Evolutionary conservation across 345 rosid genomes (phyloP).

Genomic region (Populus ilicifolia): DNA sequence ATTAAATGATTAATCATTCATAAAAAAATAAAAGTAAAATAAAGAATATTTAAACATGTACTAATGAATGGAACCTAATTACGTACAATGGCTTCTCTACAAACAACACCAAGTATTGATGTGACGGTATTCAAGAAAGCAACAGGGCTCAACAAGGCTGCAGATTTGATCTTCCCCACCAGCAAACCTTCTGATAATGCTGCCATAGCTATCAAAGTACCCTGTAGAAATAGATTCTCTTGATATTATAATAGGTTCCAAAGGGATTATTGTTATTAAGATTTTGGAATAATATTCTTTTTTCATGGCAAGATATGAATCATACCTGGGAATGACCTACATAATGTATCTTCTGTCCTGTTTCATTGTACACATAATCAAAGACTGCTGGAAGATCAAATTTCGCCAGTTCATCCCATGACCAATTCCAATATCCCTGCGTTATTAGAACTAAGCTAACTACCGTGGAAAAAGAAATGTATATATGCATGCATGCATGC

Average conservation of each 20-base stretch:
- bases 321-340: slow-evolving; percentile 89
- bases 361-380: slow-evolving; percentile 45
- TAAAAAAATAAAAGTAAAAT: too few relatives aligned
- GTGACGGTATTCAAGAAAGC: slow-evolving; percentile 91
- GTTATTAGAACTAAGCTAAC: background rate
- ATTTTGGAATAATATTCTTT: too few relatives aligned
- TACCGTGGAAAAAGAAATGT: too few relatives aligned
- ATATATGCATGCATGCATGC: too few relatives aligned
- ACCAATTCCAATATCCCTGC: slow-evolving; percentile 88
- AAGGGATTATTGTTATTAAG: too few relatives aligned
- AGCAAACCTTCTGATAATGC: slow-evolving; percentile 71
- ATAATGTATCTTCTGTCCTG: slow-evolving; percentile 73
- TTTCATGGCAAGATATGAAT: background rate
- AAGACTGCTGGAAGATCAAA: slow-evolving; percentile 75
- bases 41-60: too few relatives aligned
- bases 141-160: slow-evolving; percentile 75
- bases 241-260: too few relatives aligned
- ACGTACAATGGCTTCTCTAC: too few relatives aligned
- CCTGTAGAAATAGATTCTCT: slow-evolving; percentile 33
- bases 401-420: slow-evolving; percentile 82
- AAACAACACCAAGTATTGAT: slow-evolving; percentile 49
- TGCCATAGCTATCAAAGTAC: slow-evolving; percentile 72
- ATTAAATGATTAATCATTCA: too few relatives aligned
- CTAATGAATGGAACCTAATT: too few relatives aligned
- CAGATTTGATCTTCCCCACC: slow-evolving; percentile 57